Conservation (phyloP, 148 eudicot species). For the Dianthus caryophyllus region DNA sequence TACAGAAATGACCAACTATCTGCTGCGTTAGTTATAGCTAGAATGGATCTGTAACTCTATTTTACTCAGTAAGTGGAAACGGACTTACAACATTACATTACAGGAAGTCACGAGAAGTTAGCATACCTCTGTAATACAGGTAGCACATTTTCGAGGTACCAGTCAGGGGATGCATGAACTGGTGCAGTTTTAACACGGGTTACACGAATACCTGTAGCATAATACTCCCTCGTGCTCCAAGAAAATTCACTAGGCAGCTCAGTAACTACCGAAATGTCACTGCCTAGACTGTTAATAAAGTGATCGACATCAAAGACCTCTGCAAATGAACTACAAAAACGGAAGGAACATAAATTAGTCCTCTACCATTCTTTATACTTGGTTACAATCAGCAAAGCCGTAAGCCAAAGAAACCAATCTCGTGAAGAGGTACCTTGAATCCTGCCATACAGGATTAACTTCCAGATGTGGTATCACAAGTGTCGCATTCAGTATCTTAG, state of each 20-base stretch:
- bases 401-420: neutral
- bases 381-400: neutral
- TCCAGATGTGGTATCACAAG: slow-evolving; percentile 81
- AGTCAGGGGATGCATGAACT: slow-evolving; percentile 78
- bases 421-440: slow-evolving; percentile 51
- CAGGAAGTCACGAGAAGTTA: neutral
- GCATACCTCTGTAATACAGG: slow-evolving; percentile 75
- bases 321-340: slow-evolving; percentile 51
- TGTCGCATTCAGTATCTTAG: slow-evolving; percentile 81
- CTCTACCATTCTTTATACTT: neutral
- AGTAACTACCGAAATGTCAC: slow-evolving; percentile 68
- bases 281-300: slow-evolving; percentile 54
- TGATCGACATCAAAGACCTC: slow-evolving; percentile 92
- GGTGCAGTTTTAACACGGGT: slow-evolving; percentile 95
- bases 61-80: slow-evolving; percentile 4
- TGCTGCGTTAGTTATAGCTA: slow-evolving; percentile 3
- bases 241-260: slow-evolving; percentile 68
- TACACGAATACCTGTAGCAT: slow-evolving; percentile 82
- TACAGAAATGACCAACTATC: neutral
- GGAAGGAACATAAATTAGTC: slow-evolving; percentile 6
- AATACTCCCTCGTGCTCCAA: slow-evolving; percentile 97
- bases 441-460: slow-evolving; percentile 92
- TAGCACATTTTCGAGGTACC: slow-evolving; percentile 87
- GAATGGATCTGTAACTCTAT: neutral
- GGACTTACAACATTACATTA: neutral